Percentiles rank a stretch among this genome's conserved stretches.
These are phyloP conservation scores for Stephania japonica DNA, from an alignment of 164 flowering plant genomes.

Conservation along the genomic window DNA sequence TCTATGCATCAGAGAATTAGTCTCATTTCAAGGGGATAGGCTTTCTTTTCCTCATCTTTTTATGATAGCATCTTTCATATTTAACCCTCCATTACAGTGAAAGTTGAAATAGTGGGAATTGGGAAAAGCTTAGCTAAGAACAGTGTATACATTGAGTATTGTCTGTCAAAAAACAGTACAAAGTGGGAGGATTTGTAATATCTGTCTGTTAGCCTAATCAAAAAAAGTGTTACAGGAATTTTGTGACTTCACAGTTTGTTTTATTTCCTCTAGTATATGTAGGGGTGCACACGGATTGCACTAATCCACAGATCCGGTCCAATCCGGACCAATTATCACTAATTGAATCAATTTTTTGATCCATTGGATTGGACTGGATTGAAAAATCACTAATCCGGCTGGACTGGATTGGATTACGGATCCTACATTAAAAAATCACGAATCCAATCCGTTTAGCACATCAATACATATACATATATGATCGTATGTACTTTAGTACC, in stretches of 20 bases:
- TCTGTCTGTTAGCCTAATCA: conserved; percentile 1
- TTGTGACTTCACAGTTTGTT: background rate
- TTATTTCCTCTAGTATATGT: too few species aligned
- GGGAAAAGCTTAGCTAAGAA: conserved; percentile 9
- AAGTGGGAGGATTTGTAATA: conserved; percentile 10
- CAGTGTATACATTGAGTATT: conserved; percentile 21
- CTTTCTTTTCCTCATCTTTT: background rate
- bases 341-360: too few species aligned
- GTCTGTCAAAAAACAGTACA: conserved; percentile 14
- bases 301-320: too few species aligned
- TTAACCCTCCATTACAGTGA: conserved; percentile 2
- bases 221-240: conserved; percentile 9
- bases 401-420: too few species aligned
- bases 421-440: too few species aligned
- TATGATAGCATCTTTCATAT: background rate
- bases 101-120: conserved; percentile 4
- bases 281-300: too few species aligned
- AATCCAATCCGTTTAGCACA: too few species aligned
- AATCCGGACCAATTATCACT: too few species aligned
- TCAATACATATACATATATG: too few species aligned
- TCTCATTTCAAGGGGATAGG: conserved; percentile 8
- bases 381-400: too few species aligned
- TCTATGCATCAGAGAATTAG: conserved; percentile 8
- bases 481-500: too few species aligned
- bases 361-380: too few species aligned